phyloP scores from a whole-genome alignment of 108 stramenopile genomes.

The Stephanodiscus minutulus region DNA sequence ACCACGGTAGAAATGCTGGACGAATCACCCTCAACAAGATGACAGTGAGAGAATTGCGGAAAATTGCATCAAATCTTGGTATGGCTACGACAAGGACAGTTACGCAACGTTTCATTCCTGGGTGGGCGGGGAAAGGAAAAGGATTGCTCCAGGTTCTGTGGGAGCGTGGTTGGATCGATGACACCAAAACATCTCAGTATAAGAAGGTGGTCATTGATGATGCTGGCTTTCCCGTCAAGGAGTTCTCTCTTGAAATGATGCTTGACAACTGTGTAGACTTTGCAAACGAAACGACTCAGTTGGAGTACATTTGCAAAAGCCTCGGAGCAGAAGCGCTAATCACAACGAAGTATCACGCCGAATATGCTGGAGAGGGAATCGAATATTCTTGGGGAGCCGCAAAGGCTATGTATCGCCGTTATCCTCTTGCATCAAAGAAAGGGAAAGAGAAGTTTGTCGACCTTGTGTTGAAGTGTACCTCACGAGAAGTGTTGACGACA shows the following conservation, averaged over 20 bases:
- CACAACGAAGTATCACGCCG: slow-evolving; percentile 42
- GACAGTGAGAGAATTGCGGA: too few relatives aligned
- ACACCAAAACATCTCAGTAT: not conserved
- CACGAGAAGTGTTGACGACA: slow-evolving; percentile 11
- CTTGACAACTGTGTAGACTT: slow-evolving; percentile 5
- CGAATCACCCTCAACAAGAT: too few relatives aligned
- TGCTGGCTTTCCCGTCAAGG: not conserved
- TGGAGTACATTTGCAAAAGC: not conserved
- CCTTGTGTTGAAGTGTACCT: slow-evolving; percentile 3
- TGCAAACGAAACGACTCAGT: slow-evolving; percentile 1
- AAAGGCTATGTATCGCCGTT: slow-evolving; percentile 28
- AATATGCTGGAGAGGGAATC: slow-evolving; percentile 44
- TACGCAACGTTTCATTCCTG: too few relatives aligned
- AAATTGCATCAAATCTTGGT: too few relatives aligned
- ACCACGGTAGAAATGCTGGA: too few relatives aligned
- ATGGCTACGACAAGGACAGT: too few relatives aligned
- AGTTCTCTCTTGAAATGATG: slow-evolving; percentile 7
- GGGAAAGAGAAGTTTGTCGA: slow-evolving; percentile 18
- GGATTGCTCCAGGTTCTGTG: too few relatives aligned
- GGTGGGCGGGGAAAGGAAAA: too few relatives aligned
- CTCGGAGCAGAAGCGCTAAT: slow-evolving; percentile 1
- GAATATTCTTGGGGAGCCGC: slow-evolving; percentile 39
- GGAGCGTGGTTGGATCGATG: too few relatives aligned
- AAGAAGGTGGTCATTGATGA: not conserved
- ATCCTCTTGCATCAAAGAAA: slow-evolving; percentile 22